Conservation (phyloP, 1,284 basidiomycete genomes). For the Apiotrichum domesticum region DNA sequence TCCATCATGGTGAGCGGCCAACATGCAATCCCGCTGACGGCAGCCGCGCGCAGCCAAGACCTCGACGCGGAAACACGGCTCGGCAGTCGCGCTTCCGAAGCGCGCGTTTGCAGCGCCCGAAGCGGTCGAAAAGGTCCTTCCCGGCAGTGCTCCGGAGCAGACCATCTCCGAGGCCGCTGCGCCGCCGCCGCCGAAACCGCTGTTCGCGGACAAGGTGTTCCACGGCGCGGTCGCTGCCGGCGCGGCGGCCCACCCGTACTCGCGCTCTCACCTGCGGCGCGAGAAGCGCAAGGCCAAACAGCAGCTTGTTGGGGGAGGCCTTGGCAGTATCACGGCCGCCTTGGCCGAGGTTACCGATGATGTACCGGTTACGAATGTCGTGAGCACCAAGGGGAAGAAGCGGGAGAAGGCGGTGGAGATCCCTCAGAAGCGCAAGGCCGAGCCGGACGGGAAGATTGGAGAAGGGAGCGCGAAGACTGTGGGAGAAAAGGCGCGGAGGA, state of each 20-base stretch:
- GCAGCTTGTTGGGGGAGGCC: slow-evolving; percentile 26
- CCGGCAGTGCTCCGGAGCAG: slow-evolving; percentile 12
- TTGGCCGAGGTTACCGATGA: slow-evolving; percentile 20
- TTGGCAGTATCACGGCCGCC: slow-evolving; percentile 30
- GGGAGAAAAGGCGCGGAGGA: slow-evolving; percentile 37
- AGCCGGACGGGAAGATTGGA: slow-evolving; percentile 35
- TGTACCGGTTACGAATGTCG: not conserved
- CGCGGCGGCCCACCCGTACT: slow-evolving; percentile 35
- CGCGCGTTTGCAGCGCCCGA: slow-evolving; percentile 17
- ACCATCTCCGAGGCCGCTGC: slow-evolving; percentile 2
- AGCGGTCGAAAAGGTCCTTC: slow-evolving; percentile 15
- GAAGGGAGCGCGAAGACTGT: slow-evolving; percentile 39
- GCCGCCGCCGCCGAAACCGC: not conserved
- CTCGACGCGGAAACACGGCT: slow-evolving; percentile 16
- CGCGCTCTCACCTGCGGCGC: slow-evolving; percentile 39
- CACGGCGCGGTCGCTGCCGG: slow-evolving; percentile 11
- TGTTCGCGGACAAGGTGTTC: slow-evolving; percentile 7
- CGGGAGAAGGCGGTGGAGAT: slow-evolving; percentile 9
- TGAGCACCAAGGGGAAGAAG: slow-evolving; percentile 7
- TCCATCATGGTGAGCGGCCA: slow-evolving; percentile 4
- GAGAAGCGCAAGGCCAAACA: slow-evolving; percentile 40
- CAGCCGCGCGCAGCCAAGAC: slow-evolving; percentile 29
- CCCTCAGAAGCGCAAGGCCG: slow-evolving; percentile 14
- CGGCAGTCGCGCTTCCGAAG: slow-evolving; percentile 24
- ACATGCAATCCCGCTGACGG: not conserved